Percentiles rank a stretch among this genome's conserved stretches.
These are phyloP conservation scores for Coniferiporia sulphurascens DNA, from an alignment of 1,284 basidiomycete genomes.

Conservation along the genomic window DNA sequence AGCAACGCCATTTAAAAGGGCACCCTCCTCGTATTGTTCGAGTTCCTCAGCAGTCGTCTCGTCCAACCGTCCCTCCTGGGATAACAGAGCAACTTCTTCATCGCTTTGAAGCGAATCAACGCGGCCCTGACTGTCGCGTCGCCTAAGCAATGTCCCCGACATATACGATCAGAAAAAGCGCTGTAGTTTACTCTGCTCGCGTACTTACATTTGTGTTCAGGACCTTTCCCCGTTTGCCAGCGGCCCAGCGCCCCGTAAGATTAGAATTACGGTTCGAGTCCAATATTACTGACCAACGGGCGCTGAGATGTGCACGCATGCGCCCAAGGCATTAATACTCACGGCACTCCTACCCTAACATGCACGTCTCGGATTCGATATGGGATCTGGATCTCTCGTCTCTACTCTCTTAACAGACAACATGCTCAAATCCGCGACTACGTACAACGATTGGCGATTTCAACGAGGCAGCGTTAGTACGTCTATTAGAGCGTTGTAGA, in stretches of 20 bases:
- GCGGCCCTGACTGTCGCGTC: not conserved
- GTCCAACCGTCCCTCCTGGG: slow-evolving; percentile 6
- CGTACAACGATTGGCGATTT: not conserved
- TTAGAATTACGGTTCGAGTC: too few species aligned
- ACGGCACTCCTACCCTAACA: too few species aligned
- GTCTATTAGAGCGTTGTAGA: slow-evolving; percentile 14
- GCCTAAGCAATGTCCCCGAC: not conserved
- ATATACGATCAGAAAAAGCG: not conserved
- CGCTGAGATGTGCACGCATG: too few species aligned
- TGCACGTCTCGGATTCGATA: too few species aligned
- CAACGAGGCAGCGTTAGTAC: not conserved
- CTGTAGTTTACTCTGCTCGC: too few species aligned
- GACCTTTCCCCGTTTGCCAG: too few species aligned
- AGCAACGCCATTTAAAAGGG: not conserved
- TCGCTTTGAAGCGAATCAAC: not conserved
- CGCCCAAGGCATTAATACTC: too few species aligned
- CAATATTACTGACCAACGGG: too few species aligned
- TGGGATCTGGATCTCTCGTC: not conserved
- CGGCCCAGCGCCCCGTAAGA: too few species aligned
- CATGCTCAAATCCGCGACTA: not conserved
- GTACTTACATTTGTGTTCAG: too few species aligned
- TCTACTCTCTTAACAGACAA: not conserved
- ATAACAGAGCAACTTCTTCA: slow-evolving; percentile 1
- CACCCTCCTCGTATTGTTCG: slow-evolving; percentile 10
- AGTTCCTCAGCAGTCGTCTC: slow-evolving; percentile 7